Conservation (phyloP, 306 rosid genomes). For the Abrus precatorius region DNA sequence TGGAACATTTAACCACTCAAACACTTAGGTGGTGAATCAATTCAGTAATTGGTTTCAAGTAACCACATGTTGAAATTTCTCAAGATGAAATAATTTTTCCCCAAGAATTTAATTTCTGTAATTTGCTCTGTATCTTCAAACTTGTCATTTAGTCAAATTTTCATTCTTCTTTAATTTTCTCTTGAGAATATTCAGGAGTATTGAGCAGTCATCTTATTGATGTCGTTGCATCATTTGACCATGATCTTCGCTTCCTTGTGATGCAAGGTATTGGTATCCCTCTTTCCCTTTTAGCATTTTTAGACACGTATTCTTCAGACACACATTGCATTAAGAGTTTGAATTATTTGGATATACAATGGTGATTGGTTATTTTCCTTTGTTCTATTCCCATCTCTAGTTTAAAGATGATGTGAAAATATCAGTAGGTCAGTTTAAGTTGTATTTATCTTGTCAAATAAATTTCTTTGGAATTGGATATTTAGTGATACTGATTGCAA, state of each 20-base stretch:
- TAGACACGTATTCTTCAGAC: neutral
- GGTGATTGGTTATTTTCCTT: neutral
- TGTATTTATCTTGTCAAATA: neutral
- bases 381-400: neutral
- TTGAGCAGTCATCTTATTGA: slow-evolving; percentile 51
- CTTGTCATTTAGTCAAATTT: neutral
- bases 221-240: slow-evolving; percentile 60
- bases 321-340: neutral
- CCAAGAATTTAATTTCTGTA: neutral
- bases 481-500: neutral
- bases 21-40: neutral
- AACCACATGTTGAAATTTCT: neutral
- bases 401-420: neutral
- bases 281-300: slow-evolving; percentile 1
- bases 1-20: neutral
- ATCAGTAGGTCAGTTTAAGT: neutral
- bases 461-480: neutral
- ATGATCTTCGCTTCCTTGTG: slow-evolving; percentile 64
- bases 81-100: slow-evolving; percentile 7
- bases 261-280: slow-evolving; percentile 70
- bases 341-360: neutral
- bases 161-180: neutral
- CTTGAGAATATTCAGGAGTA: slow-evolving; percentile 43
- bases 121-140: neutral
- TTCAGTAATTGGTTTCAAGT: neutral